phyloP scores from a whole-genome alignment of 225 moss, liverwort and hornwort genomes.

The Pseudisothecium myosuroides region DNA sequence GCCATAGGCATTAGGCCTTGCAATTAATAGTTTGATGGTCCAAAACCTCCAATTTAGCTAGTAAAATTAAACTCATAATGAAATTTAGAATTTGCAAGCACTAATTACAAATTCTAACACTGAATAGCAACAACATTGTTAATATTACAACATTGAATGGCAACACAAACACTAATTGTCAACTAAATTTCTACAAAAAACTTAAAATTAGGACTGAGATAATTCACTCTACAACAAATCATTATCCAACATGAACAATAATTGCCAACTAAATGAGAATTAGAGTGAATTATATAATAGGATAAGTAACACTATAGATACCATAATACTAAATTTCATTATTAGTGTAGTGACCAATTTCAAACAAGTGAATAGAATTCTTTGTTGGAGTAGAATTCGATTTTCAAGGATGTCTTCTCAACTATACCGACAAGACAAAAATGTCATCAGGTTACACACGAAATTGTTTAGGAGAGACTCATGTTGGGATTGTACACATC shows the following conservation, averaged over 20 bases:
- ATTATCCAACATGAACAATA: background rate
- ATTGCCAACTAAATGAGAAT: background rate
- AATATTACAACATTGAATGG: background rate
- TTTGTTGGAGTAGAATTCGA: background rate
- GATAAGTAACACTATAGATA: background rate
- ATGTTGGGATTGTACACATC: background rate
- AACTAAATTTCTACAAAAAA: background rate
- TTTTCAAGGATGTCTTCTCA: too few relatives aligned
- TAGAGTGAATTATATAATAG: background rate
- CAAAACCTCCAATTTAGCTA: too few relatives aligned
- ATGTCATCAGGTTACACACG: background rate
- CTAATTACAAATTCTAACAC: background rate
- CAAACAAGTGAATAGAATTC: background rate
- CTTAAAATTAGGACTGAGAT: background rate
- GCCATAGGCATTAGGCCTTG: too few relatives aligned
- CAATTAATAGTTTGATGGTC: too few relatives aligned
- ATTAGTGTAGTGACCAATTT: background rate
- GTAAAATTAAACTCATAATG: background rate
- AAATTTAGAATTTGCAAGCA: background rate
- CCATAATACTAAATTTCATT: background rate
- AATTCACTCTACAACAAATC: background rate
- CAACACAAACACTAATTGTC: background rate
- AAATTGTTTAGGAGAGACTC: background rate
- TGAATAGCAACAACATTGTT: background rate
- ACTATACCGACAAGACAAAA: background rate